Evolutionary conservation across 2,329 filamentous ascomycete genomes (phyloP), one percentile per base, ranked within the genome.

Genomic region (Phialophora macrospora): DNA sequence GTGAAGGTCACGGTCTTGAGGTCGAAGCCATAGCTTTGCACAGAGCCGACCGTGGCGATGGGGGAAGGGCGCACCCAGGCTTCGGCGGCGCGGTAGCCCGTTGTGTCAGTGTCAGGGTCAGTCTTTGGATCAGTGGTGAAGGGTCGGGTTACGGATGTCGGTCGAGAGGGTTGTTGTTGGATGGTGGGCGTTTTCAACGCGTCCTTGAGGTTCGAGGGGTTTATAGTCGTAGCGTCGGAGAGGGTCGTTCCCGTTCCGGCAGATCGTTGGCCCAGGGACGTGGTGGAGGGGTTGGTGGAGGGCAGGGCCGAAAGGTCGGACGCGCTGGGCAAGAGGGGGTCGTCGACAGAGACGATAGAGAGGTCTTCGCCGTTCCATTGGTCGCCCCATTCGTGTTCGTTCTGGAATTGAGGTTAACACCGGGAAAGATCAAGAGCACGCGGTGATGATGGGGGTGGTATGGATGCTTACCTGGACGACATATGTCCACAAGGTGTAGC

Each of bases 281-380:
- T 66, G 55, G 68, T 71, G 26, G 75, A 84, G 68, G 70, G 78
- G 77, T 65, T 79, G 22, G 74, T 71, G 56, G 73, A 75, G 48
- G 78, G 77, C n/a, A 67, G 55, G 41, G 62, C n/a, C 46, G 65
- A 63, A 63, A 67, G 20, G 34, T 66, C 34, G 73, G 71, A n/a
- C 77, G 75, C 55, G 76, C 58, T 48, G 60, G 73, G 22, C 81
- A 83, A 77, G 56, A 84, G 80, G 34, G 87, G 88, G 77, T 99
- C 96, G 75, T 99, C 93, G 4, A 87, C 72, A 0, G 92, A 97
- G 75, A 88, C 90, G 62, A 99, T 95, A 4, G 93, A 97, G 38
- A 99, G 80, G 76, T 99, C 95, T 77, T 99, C 95, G 55, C 95
- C 95, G 72, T 99, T 99, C 95, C 95, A 99, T 70, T 92, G 88